Percentiles rank a stretch among this genome's conserved stretches.
phyloP scores from a whole-genome alignment of 2,329 filamentous ascomycete genomes.

The Didymella pomorum region DNA sequence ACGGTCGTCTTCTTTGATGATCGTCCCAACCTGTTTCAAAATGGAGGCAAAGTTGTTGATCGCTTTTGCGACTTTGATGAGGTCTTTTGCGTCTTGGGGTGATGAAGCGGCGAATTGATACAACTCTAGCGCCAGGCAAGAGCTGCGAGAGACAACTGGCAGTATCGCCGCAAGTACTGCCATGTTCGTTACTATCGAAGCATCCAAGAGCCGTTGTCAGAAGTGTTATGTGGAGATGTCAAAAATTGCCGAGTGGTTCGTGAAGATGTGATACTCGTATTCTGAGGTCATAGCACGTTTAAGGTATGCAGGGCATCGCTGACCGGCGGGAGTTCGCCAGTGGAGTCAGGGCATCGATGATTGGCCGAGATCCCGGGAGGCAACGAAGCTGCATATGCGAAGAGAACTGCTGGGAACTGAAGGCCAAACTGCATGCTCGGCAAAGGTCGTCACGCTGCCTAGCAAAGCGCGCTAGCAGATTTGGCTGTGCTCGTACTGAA shows the following conservation, averaged over 20 bases:
- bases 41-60: slow-evolving; percentile 48
- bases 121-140: slow-evolving; percentile 44
- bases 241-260: slow-evolving; percentile 25
- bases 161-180: slow-evolving; percentile 48
- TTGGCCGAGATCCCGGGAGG: slow-evolving; percentile 28
- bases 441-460: slow-evolving; percentile 21
- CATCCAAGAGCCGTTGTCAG: slow-evolving; percentile 1
- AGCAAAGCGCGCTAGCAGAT: slow-evolving; percentile 12
- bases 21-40: slow-evolving; percentile 50
- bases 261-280: slow-evolving; percentile 27
- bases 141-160: slow-evolving; percentile 44
- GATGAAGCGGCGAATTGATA: slow-evolving; percentile 43
- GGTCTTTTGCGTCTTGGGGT: slow-evolving; percentile 35
- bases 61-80: slow-evolving; percentile 42
- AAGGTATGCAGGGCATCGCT: slow-evolving; percentile 34
- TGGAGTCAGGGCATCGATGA: slow-evolving; percentile 28
- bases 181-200: slow-evolving; percentile 32
- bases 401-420: slow-evolving; percentile 25
- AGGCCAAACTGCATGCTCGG: slow-evolving; percentile 28
- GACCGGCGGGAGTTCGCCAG: slow-evolving; percentile 38
- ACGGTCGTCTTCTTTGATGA: slow-evolving; percentile 49
- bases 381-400: slow-evolving; percentile 23
- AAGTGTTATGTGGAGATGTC: slow-evolving; percentile 19
- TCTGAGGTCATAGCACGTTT: slow-evolving; percentile 39
- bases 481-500: slow-evolving; percentile 22